A percentile compares a stretch with the other conserved stretches of the same genome.
phyloP scores from a whole-genome alignment of 1,284 basidiomycete species.

The Moesziomyces aphidis region DNA sequence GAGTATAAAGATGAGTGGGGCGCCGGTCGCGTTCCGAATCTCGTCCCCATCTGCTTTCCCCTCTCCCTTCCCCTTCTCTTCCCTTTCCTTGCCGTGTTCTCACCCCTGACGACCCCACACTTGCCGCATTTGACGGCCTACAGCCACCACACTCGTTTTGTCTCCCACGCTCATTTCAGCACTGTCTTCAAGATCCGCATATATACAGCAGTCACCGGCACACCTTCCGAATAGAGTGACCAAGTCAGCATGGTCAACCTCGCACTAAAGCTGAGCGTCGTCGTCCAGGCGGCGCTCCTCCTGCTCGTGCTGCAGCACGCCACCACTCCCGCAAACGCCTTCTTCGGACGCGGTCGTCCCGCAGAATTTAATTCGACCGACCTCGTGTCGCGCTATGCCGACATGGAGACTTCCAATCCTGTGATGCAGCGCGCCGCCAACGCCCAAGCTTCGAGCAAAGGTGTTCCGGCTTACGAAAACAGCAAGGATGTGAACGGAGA shows the following conservation, averaged over 20 bases:
- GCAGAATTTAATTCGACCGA: not conserved
- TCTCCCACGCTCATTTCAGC: slow-evolving; percentile 14
- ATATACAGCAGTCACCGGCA: not conserved
- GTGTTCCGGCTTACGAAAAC: not conserved
- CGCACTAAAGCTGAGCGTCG: slow-evolving; percentile 18
- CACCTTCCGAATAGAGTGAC: not conserved
- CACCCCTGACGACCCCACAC: not conserved
- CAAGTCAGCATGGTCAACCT: slow-evolving; percentile 26
- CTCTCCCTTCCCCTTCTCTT: not conserved
- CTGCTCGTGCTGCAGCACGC: slow-evolving; percentile 29
- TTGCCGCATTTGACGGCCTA: not conserved
- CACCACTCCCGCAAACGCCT: slow-evolving; percentile 19
- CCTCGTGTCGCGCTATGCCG: slow-evolving; percentile 2
- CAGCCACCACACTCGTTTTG: slow-evolving; percentile 12
- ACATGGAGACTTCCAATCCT: slow-evolving; percentile 3
- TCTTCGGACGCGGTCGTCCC: slow-evolving; percentile 16
- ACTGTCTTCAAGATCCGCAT: not conserved
- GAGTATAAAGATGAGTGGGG: not conserved
- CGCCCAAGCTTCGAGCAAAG: not conserved
- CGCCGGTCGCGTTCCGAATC: not conserved
- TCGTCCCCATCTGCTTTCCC: slow-evolving; percentile 1
- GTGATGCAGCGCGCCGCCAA: slow-evolving; percentile 22
- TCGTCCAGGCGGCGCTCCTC: slow-evolving; percentile 35
- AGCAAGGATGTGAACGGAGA: slow-evolving; percentile 11
- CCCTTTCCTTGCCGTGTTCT: not conserved